Conservation (phyloP, 768 basidiomycete species). For the Mycena amicta region DNA sequence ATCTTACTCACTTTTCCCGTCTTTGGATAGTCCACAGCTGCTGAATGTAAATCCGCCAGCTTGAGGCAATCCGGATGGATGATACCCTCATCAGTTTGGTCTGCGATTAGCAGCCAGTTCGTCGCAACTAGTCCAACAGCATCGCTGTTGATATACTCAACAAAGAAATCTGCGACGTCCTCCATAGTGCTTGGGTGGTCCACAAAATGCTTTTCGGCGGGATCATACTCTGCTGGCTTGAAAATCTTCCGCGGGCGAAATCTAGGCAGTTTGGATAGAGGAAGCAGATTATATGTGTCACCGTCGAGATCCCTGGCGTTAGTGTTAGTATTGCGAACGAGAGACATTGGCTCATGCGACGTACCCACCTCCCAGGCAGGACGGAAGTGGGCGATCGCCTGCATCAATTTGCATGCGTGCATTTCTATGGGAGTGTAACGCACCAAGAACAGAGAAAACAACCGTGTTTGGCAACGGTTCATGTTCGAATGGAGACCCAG, state of each 20-base stretch:
- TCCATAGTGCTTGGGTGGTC: slow-evolving; percentile 54
- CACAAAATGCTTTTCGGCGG: slow-evolving; percentile 48
- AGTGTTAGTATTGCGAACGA: not conserved
- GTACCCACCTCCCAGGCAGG: slow-evolving; percentile 54
- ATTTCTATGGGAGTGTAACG: slow-evolving; percentile 5
- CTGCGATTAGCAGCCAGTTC: slow-evolving; percentile 68
- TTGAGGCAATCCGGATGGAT: slow-evolving; percentile 53
- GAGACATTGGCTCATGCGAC: not conserved
- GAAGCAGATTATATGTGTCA: slow-evolving; percentile 58
- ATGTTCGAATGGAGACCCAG: slow-evolving; percentile 50
- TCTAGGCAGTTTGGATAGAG: slow-evolving; percentile 39
- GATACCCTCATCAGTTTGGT: slow-evolving; percentile 50
- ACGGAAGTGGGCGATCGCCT: slow-evolving; percentile 64
- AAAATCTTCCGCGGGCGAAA: slow-evolving; percentile 30
- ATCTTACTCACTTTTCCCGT: slow-evolving; percentile 37
- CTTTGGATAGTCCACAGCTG: slow-evolving; percentile 72
- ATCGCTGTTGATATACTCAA: slow-evolving; percentile 69
- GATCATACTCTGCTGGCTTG: slow-evolving; percentile 50
- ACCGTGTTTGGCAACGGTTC: slow-evolving; percentile 63
- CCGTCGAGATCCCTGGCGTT: slow-evolving; percentile 60
- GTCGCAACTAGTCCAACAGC: slow-evolving; percentile 61
- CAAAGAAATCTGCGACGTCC: slow-evolving; percentile 71
- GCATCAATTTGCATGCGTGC: not conserved
- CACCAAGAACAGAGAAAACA: slow-evolving; percentile 65
- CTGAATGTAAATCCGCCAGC: slow-evolving; percentile 60